Evolutionary conservation across 176 grass and related monocot species (phyloP), one percentile per base, ranked within the genome.

Genomic region (Phoenix dactylifera): DNA sequence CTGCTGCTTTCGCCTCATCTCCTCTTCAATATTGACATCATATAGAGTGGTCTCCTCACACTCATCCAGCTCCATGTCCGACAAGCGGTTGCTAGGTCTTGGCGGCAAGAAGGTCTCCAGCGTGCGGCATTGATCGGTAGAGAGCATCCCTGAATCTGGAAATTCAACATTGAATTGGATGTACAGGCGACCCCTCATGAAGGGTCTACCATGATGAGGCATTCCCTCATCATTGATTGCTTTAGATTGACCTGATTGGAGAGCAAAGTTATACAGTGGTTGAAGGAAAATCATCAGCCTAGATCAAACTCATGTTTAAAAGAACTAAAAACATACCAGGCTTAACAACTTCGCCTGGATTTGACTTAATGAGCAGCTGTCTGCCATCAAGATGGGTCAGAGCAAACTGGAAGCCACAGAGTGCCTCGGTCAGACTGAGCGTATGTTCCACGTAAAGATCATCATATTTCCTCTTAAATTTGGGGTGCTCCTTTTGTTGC

Each of bases 201-300:
- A 99, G 9, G 88, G 88, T 4, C 85, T 81, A 4, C 85, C 82
- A 59, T 88, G 88, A 57, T 93, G 78, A 18, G 94, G 94, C 94
- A 99, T 93, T 6, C 94, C 94, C 68, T 99, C 88, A 3, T 99
- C 94, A 59, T 99, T 83, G 30, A 93, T 93, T 39, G 82, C 94
- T 74, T 93, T 89, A 63, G 78, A 73, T 81, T 93, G 88, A 32
- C 82, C 81, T 98, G 71, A 69, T 63, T 51, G 39, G 17, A 57
- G 50, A 65, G 35, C 7, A 44, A 3, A 12, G 10, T 44, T 44
- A 44, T 12, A 14, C 2, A 1, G 6, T 1, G 2, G 35, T 12
- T 0, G 35, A 44, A 12, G 35, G 12, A 14, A 35, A 44, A 44
- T 44, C 35, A 14, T 12, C 10, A 44, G 35, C 35, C 2, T 44